A percentile compares a stretch with the other conserved stretches of the same genome.
Evolutionary conservation across 2,329 filamentous ascomycete genomes (phyloP).

Genomic region (Apiospora pterosperma): DNA sequence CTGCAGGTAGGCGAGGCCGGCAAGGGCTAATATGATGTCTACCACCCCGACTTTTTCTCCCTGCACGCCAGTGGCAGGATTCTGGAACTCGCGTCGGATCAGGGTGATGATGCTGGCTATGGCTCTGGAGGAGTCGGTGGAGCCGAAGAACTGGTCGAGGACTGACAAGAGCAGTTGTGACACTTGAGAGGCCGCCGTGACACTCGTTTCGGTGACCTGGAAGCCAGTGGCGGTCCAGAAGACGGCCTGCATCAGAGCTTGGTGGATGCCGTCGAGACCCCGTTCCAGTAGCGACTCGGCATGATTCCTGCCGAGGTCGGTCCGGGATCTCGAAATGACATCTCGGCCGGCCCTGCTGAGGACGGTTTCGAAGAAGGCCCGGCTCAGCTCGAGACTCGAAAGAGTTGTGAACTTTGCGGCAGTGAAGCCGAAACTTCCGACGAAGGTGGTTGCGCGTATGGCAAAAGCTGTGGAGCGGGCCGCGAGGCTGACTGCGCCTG

Average conservation of each 20-base stretch:
- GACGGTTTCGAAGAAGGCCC: constrained; percentile 52
- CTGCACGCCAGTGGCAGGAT: constrained; percentile 55
- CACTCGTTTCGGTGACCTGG: constrained; percentile 51
- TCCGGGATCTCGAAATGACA: constrained; percentile 39
- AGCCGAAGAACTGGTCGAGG: constrained; percentile 63
- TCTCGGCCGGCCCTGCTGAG: constrained; percentile 51
- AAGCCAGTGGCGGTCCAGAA: constrained; percentile 62
- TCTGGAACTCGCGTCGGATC: constrained; percentile 61
- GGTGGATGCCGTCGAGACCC: constrained; percentile 54
- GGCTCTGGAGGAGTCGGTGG: constrained; percentile 65
- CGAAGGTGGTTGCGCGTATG: constrained; percentile 49
- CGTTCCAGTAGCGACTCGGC: constrained; percentile 55
- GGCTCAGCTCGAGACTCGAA: constrained; percentile 54
- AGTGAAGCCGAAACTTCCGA: constrained; percentile 49
- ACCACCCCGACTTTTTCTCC: constrained; percentile 58
- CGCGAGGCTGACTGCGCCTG: constrained; percentile 57
- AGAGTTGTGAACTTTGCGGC: constrained; percentile 54
- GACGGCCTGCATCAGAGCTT: constrained; percentile 54
- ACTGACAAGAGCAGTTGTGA: constrained; percentile 56
- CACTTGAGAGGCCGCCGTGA: constrained; percentile 52
- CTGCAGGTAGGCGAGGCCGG: constrained; percentile 60
- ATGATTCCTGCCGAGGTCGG: constrained; percentile 46
- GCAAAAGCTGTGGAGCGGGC: constrained; percentile 58
- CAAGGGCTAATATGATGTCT: constrained; percentile 59
- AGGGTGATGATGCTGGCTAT: constrained; percentile 65